Evolutionary conservation across 169 alveolate species (phyloP).

Genomic region (Perkinsus olseni): DNA sequence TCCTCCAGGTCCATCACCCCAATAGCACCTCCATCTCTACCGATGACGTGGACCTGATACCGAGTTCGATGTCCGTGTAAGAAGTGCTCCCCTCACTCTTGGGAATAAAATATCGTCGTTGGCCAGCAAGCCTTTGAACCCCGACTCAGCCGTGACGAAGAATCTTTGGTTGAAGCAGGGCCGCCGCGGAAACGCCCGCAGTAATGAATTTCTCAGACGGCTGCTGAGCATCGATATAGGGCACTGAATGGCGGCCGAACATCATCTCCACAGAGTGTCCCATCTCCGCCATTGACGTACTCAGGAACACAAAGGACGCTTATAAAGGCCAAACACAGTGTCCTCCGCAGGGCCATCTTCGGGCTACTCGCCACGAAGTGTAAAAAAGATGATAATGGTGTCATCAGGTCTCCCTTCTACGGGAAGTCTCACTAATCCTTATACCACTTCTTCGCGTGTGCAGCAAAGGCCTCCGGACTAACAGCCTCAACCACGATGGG

Average conservation of each 20-base stretch:
- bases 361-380: not conserved
- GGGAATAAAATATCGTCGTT: not conserved
- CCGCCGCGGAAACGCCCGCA: too few species aligned
- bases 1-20: not conserved
- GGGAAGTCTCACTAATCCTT: slow-evolving; percentile 40
- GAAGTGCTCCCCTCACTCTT: not conserved
- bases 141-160: not conserved
- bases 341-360: slow-evolving; percentile 19
- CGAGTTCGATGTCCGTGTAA: too few species aligned
- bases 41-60: not conserved
- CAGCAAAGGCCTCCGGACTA: slow-evolving; percentile 73
- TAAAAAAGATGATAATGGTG: not conserved
- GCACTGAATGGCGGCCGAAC: too few species aligned
- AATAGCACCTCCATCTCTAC: not conserved
- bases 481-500: slow-evolving; percentile 82
- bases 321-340: slow-evolving; percentile 36
- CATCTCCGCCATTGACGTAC: not conserved
- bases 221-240: too few species aligned
- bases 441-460: slow-evolving; percentile 81
- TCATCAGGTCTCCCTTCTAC: not conserved
- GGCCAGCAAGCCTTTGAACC: not conserved
- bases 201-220: too few species aligned
- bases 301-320: not conserved
- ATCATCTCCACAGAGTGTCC: too few species aligned
- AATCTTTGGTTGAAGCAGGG: not conserved